phyloP scores from a whole-genome alignment of 805 yeast genomes.

The Wickerhamomyces xylosicus region DNA sequence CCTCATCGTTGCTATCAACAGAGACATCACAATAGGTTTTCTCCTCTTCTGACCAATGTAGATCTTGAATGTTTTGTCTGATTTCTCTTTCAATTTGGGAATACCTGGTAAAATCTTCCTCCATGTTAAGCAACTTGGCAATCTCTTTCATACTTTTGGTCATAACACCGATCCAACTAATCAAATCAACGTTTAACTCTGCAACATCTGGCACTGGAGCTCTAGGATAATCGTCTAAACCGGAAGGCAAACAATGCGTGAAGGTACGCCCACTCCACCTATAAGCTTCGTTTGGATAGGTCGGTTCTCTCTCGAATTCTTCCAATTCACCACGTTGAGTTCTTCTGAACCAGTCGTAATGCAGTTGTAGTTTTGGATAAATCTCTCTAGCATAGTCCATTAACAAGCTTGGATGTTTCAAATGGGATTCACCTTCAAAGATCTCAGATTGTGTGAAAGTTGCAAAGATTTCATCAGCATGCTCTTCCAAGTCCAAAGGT shows the following conservation, averaged over 20 bases:
- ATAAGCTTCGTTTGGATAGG: constrained; percentile 53
- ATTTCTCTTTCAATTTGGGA: constrained; percentile 43
- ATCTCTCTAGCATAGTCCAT: constrained; percentile 47
- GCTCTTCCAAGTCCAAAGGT: constrained; percentile 15
- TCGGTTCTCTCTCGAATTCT: constrained; percentile 55
- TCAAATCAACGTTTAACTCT: constrained; percentile 81
- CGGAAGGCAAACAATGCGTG: constrained; percentile 83
- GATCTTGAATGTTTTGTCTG: constrained; percentile 48
- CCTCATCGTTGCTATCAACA: constrained; percentile 63
- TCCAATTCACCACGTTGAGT: constrained; percentile 71
- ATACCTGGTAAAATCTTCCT: constrained; percentile 50
- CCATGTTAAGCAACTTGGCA: constrained; percentile 49
- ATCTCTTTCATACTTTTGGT: constrained; percentile 69
- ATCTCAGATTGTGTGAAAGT: constrained; percentile 21
- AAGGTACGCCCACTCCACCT: constrained; percentile 91
- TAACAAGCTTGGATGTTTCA: constrained; percentile 49
- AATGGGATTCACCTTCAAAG: constrained; percentile 35
- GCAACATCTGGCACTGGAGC: constrained; percentile 72
- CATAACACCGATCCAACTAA: constrained; percentile 93
- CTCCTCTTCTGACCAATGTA: constrained; percentile 72
- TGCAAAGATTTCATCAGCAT: constrained; percentile 17
- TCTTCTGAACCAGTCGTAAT: constrained; percentile 75
- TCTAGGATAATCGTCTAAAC: constrained; percentile 93
- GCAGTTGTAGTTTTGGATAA: constrained; percentile 67
- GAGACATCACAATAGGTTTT: constrained; percentile 75